Base-by-base conservation (phyloP, 306 rosid genomes). In the Arachis stenosperma region DNA sequence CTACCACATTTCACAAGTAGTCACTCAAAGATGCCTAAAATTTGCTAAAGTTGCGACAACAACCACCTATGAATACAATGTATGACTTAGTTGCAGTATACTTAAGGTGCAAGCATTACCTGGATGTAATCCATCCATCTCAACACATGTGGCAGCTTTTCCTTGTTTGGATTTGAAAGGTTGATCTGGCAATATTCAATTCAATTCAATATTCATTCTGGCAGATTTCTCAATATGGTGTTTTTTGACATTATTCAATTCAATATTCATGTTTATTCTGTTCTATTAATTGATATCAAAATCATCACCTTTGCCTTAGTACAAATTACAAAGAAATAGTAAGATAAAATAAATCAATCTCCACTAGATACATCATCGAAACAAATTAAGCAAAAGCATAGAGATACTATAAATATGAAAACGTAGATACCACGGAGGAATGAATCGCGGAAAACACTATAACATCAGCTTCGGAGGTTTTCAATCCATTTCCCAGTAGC, bases 81-180 rank as follows among this genome's bases (percentile, higher is more conserved):
- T 33, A 36, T 22, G 53, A 69, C 22, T 62, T 69, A 29, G 37
- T 6, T 11, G 61, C 48, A 59, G 41, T 43, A 13, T 13, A 15
- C 73, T 44, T 29, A 66, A 65, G 8, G 8, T 30, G 63, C 4
- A 22, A 65, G 79, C 48, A 67, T 69, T 86, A 95, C 98, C 90
- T 95, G 98, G 80, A 91, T 87, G 82, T 87, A 87, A 78, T 87
- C 95, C 46, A 79, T 27, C 98, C 99, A 95, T 88, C 99, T 91
- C 78, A 91, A 33, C 14, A 91, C 74, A 82, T 95, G 92, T 6
- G 87, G 87, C 66, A 91, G 78, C 64, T 86, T 84, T 63, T 86
- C 84, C 79, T 75, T 86, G 69, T 86, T 85, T 12, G 86, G 53
- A 10, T 79, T 83, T 29, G 89, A 65, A 82, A 94, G 89, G 67